phyloP scores from a whole-genome alignment of 208 protist species.

The Trypanosomatidae sp. region DNA sequence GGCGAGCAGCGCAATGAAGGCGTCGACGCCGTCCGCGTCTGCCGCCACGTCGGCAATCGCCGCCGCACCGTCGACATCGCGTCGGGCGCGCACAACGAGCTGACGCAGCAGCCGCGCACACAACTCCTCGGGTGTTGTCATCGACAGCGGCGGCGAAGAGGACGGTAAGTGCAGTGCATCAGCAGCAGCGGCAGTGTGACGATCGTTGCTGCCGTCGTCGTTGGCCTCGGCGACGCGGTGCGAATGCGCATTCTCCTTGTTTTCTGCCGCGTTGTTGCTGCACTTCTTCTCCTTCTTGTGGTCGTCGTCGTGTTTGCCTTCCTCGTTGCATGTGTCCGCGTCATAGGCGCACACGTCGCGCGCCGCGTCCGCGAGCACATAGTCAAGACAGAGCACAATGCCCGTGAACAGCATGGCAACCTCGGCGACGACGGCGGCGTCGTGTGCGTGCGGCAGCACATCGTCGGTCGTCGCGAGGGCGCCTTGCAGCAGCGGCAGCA shows the following conservation, averaged over 20 bases:
- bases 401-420: conserved; percentile 52
- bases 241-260: background rate
- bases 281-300: background rate
- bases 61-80: too few species aligned
- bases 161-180: too few species aligned
- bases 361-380: conserved; percentile 35
- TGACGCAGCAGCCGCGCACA: too few species aligned
- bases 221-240: too few species aligned
- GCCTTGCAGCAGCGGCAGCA: conserved; percentile 68
- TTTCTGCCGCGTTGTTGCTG: background rate
- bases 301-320: background rate
- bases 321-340: background rate
- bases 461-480: conserved; percentile 59
- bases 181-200: too few species aligned
- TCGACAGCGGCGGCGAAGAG: too few species aligned
- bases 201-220: too few species aligned
- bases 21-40: too few species aligned
- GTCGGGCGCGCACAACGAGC: too few species aligned
- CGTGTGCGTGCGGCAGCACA: conserved; percentile 40
- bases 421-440: conserved; percentile 33
- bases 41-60: too few species aligned
- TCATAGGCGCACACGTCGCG: background rate
- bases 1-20: too few species aligned
- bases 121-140: too few species aligned
- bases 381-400: conserved; percentile 66